A percentile compares a stretch with the other conserved stretches of the same genome.
phyloP scores from a whole-genome alignment of 495 filamentous ascomycete genomes.

The Neurospora sp. region DNA sequence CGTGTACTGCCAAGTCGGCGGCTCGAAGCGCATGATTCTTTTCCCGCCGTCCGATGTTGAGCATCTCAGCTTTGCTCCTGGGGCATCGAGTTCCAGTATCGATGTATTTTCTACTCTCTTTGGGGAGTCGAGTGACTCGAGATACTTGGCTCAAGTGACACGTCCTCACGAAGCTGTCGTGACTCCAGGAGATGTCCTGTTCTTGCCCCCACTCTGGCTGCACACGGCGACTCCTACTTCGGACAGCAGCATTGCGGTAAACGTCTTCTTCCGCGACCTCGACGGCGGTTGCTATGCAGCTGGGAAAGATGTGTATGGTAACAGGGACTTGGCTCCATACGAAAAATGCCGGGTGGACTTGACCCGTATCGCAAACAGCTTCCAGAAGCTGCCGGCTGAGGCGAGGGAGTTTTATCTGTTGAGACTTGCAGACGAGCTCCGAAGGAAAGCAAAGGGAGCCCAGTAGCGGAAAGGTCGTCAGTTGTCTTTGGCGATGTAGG shows the following conservation, averaged over 20 bases:
- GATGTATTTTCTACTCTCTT: constrained; percentile 50
- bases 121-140: constrained; percentile 14
- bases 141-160: constrained; percentile 37
- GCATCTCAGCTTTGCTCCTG: constrained; percentile 58
- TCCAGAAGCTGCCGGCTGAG: constrained; percentile 55
- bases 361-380: constrained; percentile 54
- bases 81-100: constrained; percentile 65
- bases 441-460: constrained; percentile 8
- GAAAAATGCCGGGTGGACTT: constrained; percentile 70
- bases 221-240: constrained; percentile 64
- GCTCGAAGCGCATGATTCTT: constrained; percentile 60
- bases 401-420: constrained; percentile 65
- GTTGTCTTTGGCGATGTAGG: neutral
- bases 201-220: constrained; percentile 72
- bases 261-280: constrained; percentile 74
- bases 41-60: constrained; percentile 70
- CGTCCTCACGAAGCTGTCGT: constrained; percentile 58
- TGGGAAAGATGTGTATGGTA: constrained; percentile 80
- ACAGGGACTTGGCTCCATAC: constrained; percentile 75
- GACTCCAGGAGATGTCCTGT: constrained; percentile 63
- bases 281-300: constrained; percentile 52
- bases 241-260: constrained; percentile 62
- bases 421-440: constrained; percentile 62
- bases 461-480: neutral
- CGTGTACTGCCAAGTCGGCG: constrained; percentile 69